Evolutionary conservation across 2,329 filamentous ascomycete genomes (phyloP).

Genomic region (Pseudogymnoascus sp.): DNA sequence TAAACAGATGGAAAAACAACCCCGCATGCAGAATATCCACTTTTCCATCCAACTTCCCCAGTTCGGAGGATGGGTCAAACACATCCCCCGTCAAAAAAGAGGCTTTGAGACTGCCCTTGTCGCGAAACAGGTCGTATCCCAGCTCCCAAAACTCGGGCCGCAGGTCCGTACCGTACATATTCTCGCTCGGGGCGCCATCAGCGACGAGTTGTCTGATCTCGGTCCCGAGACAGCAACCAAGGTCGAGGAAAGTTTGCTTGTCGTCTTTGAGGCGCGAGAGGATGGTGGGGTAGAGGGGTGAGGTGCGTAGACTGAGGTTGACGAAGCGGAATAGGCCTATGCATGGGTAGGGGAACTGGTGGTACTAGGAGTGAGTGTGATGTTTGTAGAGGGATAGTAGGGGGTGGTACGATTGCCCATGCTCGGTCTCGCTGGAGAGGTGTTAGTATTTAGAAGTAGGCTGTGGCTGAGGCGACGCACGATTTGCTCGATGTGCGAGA

Average conservation of each 20-base stretch:
- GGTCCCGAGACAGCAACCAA: slow-evolving; percentile 33
- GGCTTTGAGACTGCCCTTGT: slow-evolving; percentile 24
- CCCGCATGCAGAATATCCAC: slow-evolving; percentile 34
- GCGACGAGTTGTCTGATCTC: slow-evolving; percentile 30
- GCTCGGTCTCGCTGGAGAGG: slow-evolving; percentile 12
- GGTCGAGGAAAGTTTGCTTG: slow-evolving; percentile 26
- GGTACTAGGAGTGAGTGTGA: not conserved
- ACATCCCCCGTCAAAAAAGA: slow-evolving; percentile 29
- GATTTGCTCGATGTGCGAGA: slow-evolving; percentile 12
- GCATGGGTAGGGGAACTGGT: slow-evolving; percentile 18
- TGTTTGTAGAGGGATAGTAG: not conserved
- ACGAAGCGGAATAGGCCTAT: slow-evolving; percentile 20
- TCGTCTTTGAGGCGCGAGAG: slow-evolving; percentile 13
- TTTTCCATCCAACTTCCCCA: slow-evolving; percentile 30
- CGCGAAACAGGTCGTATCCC: slow-evolving; percentile 31
- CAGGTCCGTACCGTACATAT: slow-evolving; percentile 27
- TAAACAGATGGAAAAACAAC: slow-evolving; percentile 37
- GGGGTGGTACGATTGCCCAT: slow-evolving; percentile 15
- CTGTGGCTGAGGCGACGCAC: not conserved
- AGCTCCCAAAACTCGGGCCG: slow-evolving; percentile 28
- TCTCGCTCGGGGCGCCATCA: slow-evolving; percentile 28
- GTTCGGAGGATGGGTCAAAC: slow-evolving; percentile 22
- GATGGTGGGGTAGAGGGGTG: slow-evolving; percentile 12
- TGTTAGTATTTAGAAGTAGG: not conserved
- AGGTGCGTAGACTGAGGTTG: slow-evolving; percentile 14